Base-by-base conservation (phyloP, 352 stramenopile species). In the Globisporangium orthogonon region DNA sequence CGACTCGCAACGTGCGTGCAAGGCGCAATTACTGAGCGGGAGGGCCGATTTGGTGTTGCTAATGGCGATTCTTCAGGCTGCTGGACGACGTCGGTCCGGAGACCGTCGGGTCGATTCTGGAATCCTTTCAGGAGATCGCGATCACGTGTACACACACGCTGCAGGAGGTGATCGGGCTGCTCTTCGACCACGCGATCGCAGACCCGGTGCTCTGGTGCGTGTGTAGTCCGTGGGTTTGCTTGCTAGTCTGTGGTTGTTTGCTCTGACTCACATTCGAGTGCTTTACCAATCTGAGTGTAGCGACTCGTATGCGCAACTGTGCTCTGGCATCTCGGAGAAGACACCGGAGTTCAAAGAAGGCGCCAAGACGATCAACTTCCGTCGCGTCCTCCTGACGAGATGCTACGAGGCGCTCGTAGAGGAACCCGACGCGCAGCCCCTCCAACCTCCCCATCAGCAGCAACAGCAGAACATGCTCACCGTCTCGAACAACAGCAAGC, bases 301-400 rank as follows among this genome's bases (percentile, higher is more conserved):
- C 44, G 69, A 87, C 14, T 70, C 66, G 35, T 92, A 84, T 58
- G 83, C 78, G 0, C 77, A 83, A 43, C 56, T 92, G 48, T 90
- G 69, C 49, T 61, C 73, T 5, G 70, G 71, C 3, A 79, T 90
- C 56, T 78, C 83, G 39, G 74, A 92, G 46, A 71, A 70, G 5
- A 87, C 76, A 6, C 83, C 83, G 4, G 78, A 90, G 52, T 92
- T 92, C 56, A 89, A 91, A 66, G 74, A 92, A 56, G 83, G 83
- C n/a, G 80, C 80, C 44, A 87, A 89, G 63, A 92, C 79, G 37
- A 78, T 92, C 54, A 92, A 90, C 48, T 92, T 92, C 53, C 76
- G 83, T 33, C 78, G 83, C 46, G 80, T 92, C 56, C 52, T 92
- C 11, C 69, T 92, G 13, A 90, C 78, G 23, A 82, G 83, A 44